Evolutionary conservation across 2,329 filamentous ascomycete species (phyloP).

Genomic region (Botryotinia calthae): DNA sequence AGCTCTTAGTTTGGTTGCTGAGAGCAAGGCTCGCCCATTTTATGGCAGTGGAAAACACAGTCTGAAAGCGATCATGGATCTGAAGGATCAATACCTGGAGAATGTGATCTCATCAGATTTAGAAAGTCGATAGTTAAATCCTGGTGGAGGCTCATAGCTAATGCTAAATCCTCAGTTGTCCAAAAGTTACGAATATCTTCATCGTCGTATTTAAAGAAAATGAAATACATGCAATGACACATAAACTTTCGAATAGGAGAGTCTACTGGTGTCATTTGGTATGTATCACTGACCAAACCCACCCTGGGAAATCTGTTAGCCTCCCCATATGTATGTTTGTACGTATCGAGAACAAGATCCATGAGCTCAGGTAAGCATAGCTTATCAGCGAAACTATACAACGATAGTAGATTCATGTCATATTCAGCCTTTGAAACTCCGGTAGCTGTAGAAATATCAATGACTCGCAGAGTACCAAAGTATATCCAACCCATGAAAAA

Average conservation of each 20-base stretch:
- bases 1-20: background rate
- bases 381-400: constrained; percentile 13
- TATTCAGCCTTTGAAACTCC: background rate
- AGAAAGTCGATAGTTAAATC: background rate
- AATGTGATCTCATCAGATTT: background rate
- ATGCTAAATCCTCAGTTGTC: background rate
- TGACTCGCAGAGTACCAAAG: background rate
- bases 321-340: background rate
- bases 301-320: rapidly evolving
- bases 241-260: background rate
- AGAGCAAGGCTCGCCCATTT: background rate
- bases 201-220: background rate
- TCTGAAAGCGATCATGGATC: background rate
- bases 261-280: background rate
- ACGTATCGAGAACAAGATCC: background rate
- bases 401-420: background rate
- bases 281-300: background rate
- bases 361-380: background rate
- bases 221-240: background rate
- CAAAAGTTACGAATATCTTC: rapidly evolving
- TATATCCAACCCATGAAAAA: constrained; percentile 24
- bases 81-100: background rate
- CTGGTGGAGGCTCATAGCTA: background rate
- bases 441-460: background rate
- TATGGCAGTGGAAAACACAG: background rate